These are phyloP conservation scores for Candida xiaguanensis DNA, from an alignment of 805 yeast genomes.

Conservation along the genomic window DNA sequence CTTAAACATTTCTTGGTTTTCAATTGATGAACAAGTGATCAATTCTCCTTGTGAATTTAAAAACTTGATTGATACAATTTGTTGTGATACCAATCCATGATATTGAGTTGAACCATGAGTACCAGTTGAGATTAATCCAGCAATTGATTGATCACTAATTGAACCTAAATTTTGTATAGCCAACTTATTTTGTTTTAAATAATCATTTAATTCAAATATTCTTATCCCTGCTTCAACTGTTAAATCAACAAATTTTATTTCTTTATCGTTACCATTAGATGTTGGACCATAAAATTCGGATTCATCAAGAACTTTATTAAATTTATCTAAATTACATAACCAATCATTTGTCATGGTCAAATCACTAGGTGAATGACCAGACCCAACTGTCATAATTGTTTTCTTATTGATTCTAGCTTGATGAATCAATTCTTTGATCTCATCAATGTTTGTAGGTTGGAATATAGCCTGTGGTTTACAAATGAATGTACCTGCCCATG, in stretches of 20 bases:
- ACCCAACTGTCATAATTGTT: conserved; percentile 81
- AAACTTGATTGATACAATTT: conserved; percentile 72
- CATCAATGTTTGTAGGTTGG: conserved; percentile 72
- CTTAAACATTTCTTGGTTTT: conserved; percentile 62
- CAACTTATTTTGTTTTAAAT: conserved; percentile 57
- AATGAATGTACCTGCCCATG: conserved; percentile 90
- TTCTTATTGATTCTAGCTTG: conserved; percentile 57
- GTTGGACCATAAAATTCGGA: conserved; percentile 44
- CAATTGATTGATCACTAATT: conserved; percentile 87
- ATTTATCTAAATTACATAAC: conserved; percentile 81
- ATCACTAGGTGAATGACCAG: conserved; percentile 94
- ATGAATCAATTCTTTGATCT: conserved; percentile 62
- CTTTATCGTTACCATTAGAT: conserved; percentile 17
- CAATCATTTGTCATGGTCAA: conserved; percentile 85
- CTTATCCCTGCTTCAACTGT: conserved; percentile 94
- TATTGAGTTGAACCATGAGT: conserved; percentile 94
- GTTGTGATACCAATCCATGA: conserved; percentile 88
- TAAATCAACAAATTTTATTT: conserved; percentile 74
- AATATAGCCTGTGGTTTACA: conserved; percentile 75
- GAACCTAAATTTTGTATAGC: conserved; percentile 93
- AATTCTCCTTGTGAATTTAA: conserved; percentile 75
- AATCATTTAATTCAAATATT: conserved; percentile 67
- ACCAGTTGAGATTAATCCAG: conserved; percentile 95
- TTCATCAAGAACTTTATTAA: conserved; percentile 51
- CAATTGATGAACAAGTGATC: conserved; percentile 60